A percentile compares a stretch with the other conserved stretches of the same genome.
Conservation (phyloP, 192 early-diverging fungal genomes). For the Gigaspora rosea region DNA sequence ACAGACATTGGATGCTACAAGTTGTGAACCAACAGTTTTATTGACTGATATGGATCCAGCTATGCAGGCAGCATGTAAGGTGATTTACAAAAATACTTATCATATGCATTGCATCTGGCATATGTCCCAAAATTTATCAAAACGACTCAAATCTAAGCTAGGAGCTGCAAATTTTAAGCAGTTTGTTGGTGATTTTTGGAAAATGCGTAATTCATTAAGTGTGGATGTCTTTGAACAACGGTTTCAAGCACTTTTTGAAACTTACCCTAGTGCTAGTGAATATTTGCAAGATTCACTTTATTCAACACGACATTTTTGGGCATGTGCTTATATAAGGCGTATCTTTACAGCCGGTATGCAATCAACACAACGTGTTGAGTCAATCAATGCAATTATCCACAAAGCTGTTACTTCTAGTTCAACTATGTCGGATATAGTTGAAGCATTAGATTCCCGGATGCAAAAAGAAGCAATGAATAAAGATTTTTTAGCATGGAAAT, state of each 20-base stretch:
- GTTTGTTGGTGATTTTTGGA: neutral
- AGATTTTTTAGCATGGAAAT: neutral
- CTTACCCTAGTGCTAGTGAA: neutral
- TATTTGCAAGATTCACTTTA: neutral
- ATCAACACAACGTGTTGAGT: slow-evolving; percentile 28
- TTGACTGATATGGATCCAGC: slow-evolving; percentile 5
- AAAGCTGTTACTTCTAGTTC: neutral
- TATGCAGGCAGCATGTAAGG: neutral
- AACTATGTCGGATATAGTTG: neutral
- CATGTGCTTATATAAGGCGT: neutral
- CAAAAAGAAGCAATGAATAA: slow-evolving; percentile 6
- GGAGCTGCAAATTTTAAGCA: neutral
- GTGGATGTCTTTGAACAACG: neutral
- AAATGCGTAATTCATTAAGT: neutral
- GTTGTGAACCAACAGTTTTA: neutral
- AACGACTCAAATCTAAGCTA: neutral
- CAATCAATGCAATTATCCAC: slow-evolving; percentile 16
- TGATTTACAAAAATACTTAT: neutral
- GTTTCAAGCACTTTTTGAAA: neutral
- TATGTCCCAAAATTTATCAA: neutral
- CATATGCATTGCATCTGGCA: slow-evolving; percentile 5
- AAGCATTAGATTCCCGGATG: neutral
- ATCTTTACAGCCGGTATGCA: slow-evolving; percentile 28
- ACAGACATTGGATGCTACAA: neutral
- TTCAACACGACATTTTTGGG: slow-evolving; percentile 2